A percentile compares a stretch with the other conserved stretches of the same genome.
phyloP scores from a whole-genome alignment of 139 green algal species.

The Chlorella sp. region DNA sequence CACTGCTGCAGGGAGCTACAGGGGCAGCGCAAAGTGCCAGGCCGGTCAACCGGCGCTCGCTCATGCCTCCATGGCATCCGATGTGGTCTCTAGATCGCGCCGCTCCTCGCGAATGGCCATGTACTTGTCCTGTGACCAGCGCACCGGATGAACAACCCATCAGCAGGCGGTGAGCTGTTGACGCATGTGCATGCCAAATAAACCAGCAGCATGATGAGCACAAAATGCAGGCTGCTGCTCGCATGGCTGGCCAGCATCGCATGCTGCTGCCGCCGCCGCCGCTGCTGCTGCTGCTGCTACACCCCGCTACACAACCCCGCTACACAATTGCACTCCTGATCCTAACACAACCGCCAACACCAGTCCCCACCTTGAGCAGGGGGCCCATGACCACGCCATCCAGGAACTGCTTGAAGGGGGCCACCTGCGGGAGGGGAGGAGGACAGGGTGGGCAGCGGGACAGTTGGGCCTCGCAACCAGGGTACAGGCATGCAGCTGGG shows the following conservation, averaged over 20 bases:
- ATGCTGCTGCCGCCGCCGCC: too few relatives aligned
- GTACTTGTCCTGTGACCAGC: slow-evolving; percentile 58
- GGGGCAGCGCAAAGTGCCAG: not conserved
- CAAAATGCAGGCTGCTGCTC: too few relatives aligned
- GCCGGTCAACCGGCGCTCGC: not conserved
- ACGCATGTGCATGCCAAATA: too few relatives aligned
- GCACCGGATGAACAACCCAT: too few relatives aligned
- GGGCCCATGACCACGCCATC: slow-evolving; percentile 49
- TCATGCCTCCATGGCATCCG: not conserved
- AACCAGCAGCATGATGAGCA: too few relatives aligned
- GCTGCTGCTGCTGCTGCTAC: too few relatives aligned
- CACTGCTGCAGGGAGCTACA: not conserved
- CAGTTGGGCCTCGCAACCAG: too few relatives aligned
- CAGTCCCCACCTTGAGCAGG: slow-evolving; percentile 18
- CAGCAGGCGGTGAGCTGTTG: too few relatives aligned
- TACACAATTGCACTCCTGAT: not conserved
- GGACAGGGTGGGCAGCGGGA: too few relatives aligned
- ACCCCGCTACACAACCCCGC: not conserved
- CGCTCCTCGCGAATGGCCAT: slow-evolving; percentile 54
- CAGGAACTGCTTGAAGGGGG: slow-evolving; percentile 78
- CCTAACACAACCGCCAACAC: too few relatives aligned
- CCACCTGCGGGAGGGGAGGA: slow-evolving; percentile 29
- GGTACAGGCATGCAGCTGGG: too few relatives aligned
- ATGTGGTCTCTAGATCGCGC: slow-evolving; percentile 53
- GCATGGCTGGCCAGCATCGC: not conserved